These are phyloP conservation scores for Stentor roeselii DNA, from an alignment of 73 alveolate species.

Conservation along the genomic window DNA sequence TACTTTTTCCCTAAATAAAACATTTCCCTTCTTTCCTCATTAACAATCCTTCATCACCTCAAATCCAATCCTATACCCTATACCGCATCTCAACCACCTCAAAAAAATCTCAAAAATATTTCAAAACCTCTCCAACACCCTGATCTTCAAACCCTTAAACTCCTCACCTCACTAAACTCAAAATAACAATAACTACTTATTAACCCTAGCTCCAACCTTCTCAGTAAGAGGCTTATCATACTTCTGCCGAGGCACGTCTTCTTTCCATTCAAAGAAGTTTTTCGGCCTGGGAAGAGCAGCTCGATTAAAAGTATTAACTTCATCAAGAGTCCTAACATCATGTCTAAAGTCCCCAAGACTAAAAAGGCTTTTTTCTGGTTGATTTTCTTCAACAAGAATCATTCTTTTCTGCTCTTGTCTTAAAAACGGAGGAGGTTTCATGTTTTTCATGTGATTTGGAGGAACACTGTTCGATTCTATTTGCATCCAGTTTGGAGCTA, in stretches of 20 bases:
- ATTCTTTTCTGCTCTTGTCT: neutral
- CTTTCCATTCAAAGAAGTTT: neutral
- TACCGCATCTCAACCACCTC: too few relatives aligned
- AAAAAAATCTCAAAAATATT: too few relatives aligned
- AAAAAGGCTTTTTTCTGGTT: neutral
- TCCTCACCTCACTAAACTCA: too few relatives aligned
- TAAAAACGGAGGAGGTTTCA: neutral
- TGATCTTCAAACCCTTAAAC: too few relatives aligned
- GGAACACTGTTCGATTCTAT: neutral
- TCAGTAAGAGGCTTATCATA: neutral
- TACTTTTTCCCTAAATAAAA: too few relatives aligned
- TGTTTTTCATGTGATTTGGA: neutral
- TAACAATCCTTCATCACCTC: too few relatives aligned
- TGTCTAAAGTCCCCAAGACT: neutral
- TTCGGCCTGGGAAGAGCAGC: neutral
- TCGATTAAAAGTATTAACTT: neutral
- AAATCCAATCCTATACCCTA: too few relatives aligned
- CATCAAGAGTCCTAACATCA: neutral
- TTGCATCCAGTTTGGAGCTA: neutral
- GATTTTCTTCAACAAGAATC: neutral
- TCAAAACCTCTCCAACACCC: too few relatives aligned
- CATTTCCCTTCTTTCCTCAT: too few relatives aligned
- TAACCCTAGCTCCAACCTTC: slow-evolving; percentile 13
- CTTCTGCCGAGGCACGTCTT: neutral
- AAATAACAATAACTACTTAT: too few relatives aligned